Evolutionary conservation across 306 rosid species (phyloP).

Genomic region (Comarum palustre): DNA sequence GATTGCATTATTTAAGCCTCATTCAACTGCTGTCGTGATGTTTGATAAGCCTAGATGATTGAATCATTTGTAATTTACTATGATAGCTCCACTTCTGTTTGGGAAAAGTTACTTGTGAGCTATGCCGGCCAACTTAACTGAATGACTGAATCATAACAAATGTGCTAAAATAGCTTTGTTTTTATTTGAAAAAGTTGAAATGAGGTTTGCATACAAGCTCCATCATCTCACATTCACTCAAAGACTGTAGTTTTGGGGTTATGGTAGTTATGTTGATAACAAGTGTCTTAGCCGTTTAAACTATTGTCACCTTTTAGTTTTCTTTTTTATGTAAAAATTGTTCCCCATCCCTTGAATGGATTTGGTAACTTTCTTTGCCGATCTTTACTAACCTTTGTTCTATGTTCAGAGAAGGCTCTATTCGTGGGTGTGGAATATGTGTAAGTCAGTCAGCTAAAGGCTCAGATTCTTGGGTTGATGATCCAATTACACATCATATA

Average conservation of each 20-base stretch:
- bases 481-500: conserved; percentile 81
- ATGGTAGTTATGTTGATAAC: neutral
- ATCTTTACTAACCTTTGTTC: conserved; percentile 10
- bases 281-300: neutral
- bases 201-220: neutral
- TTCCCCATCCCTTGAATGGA: neutral
- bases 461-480: conserved; percentile 95
- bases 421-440: conserved; percentile 71
- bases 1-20: neutral
- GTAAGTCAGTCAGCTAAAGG: conserved; percentile 61
- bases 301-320: neutral
- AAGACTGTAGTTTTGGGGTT: neutral
- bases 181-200: neutral
- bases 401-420: conserved; percentile 72
- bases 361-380: conserved; percentile 1
- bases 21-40: neutral
- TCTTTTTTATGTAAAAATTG: neutral
- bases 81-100: neutral
- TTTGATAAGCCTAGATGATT: neutral
- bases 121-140: neutral
- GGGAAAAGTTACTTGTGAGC: neutral
- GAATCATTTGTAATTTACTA: neutral
- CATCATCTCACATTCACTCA: neutral
- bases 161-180: neutral
- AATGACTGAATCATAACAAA: neutral